Percentiles rank a stretch among this genome's conserved stretches.
Evolutionary conservation across 495 filamentous ascomycete genomes (phyloP).

Genomic region (Cercophora scortea): DNA sequence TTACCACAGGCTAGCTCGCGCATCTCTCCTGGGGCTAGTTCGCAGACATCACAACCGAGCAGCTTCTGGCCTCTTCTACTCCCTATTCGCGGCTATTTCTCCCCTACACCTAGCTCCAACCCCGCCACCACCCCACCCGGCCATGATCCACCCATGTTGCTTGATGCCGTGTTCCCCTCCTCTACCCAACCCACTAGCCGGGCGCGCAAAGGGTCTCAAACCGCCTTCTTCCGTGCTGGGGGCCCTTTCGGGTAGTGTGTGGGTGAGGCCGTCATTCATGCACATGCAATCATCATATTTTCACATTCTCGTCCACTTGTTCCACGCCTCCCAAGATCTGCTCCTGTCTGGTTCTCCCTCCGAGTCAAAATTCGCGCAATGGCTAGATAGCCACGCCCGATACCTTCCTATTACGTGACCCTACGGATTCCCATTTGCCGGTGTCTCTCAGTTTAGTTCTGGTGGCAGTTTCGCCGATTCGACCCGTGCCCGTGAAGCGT

Average conservation of each 20-base stretch:
- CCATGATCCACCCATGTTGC: constrained; percentile 1
- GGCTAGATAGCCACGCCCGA: too few species aligned
- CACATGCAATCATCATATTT: neutral
- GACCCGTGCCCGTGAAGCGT: neutral
- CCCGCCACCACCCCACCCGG: constrained; percentile 23
- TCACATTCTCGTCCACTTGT: neutral
- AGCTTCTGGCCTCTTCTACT: neutral
- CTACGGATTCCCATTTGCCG: too few species aligned
- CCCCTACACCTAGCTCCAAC: constrained; percentile 3
- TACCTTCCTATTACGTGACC: too few species aligned
- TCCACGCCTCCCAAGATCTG: neutral
- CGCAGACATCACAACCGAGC: neutral
- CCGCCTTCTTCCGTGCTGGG: neutral
- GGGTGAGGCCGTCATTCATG: neutral
- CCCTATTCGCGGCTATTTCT: constrained; percentile 7
- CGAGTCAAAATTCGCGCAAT: too few species aligned
- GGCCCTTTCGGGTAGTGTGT: neutral
- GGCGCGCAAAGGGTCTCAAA: neutral
- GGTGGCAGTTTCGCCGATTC: neutral
- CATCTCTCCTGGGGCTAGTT: constrained; percentile 1
- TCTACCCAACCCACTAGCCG: neutral
- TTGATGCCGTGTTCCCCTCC: constrained; percentile 3
- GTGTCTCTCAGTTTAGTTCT: neutral
- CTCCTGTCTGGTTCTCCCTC: too few species aligned
- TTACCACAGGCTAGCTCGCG: neutral